Evolutionary conservation across 345 rosid species (phyloP).

Genomic region (Heritiera littoralis): DNA sequence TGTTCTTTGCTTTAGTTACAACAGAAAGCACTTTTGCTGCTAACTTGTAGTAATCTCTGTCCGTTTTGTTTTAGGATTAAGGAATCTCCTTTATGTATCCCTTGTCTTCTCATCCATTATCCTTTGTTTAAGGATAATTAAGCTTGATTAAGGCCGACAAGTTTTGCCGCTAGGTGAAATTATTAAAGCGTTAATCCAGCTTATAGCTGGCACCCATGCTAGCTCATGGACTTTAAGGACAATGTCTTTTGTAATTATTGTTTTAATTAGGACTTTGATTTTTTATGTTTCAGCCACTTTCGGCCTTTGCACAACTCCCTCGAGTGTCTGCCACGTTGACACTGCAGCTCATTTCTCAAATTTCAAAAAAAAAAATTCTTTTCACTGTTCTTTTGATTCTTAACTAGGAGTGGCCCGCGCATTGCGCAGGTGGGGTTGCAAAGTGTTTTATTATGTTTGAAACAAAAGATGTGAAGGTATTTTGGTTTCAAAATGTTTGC

Average conservation of each 20-base stretch:
- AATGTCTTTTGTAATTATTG: not conserved
- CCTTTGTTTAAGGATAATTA: not conserved
- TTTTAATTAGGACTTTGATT: not conserved
- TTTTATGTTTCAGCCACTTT: not conserved
- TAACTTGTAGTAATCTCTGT: not conserved
- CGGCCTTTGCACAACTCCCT: not conserved
- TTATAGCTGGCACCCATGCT: not conserved
- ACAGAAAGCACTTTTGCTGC: not conserved
- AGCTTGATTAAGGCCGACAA: not conserved
- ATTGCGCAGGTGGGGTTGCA: no score
- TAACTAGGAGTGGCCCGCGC: no score
- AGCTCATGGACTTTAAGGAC: not conserved
- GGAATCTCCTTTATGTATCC: not conserved
- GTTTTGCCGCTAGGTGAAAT: not conserved
- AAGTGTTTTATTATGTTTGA: no score
- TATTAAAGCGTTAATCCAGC: not conserved
- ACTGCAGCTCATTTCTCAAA: not conserved
- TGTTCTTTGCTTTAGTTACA: conserved; percentile 3
- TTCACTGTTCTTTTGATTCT: not conserved
- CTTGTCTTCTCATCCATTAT: not conserved
- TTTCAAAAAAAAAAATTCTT: not conserved
- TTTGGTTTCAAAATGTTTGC: no score
- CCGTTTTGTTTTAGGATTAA: not conserved
- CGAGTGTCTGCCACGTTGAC: not conserved
- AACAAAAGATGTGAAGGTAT: no score